Conservation (phyloP, 495 filamentous ascomycete genomes). For the Aspergillus taichungensis region DNA sequence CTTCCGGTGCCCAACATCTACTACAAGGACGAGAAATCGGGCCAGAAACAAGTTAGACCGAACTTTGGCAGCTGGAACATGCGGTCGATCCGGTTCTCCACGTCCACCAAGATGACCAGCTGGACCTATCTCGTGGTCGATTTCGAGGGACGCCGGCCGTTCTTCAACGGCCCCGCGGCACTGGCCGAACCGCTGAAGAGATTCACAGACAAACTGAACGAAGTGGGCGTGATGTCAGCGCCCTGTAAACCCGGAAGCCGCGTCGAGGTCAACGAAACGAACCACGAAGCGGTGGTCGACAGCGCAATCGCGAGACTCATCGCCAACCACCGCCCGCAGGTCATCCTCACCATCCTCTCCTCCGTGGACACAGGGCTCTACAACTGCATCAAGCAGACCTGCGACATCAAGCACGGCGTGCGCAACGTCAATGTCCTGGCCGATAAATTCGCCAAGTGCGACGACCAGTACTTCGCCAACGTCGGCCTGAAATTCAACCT, state of each 20-base stretch:
- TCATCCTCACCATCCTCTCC: slow-evolving; percentile 60
- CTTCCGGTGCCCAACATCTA: slow-evolving; percentile 44
- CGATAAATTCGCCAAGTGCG: slow-evolving; percentile 36
- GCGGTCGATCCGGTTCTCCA: slow-evolving; percentile 34
- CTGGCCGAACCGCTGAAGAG: slow-evolving; percentile 5
- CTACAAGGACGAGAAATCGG: slow-evolving; percentile 33
- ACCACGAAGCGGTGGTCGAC: slow-evolving; percentile 16
- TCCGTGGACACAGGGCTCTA: slow-evolving; percentile 46
- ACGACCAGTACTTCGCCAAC: slow-evolving; percentile 59
- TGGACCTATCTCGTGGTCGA: slow-evolving; percentile 33
- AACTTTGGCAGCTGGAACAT: slow-evolving; percentile 49
- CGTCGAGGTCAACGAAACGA: slow-evolving; percentile 6
- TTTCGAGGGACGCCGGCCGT: not conserved
- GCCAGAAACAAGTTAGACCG: slow-evolving; percentile 16
- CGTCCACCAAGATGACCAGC: slow-evolving; percentile 16
- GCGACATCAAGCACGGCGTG: slow-evolving; percentile 55
- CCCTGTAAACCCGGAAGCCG: slow-evolving; percentile 8
- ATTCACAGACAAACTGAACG: slow-evolving; percentile 16
- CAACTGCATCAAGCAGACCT: slow-evolving; percentile 57
- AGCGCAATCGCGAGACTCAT: slow-evolving; percentile 23
- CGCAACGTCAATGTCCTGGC: slow-evolving; percentile 54
- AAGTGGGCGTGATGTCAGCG: slow-evolving; percentile 21
- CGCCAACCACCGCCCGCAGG: slow-evolving; percentile 19
- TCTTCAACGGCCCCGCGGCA: slow-evolving; percentile 4
- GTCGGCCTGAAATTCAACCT: slow-evolving; percentile 76